phyloP scores from a whole-genome alignment of 306 rosid genomes.

The Rosa lucieae region DNA sequence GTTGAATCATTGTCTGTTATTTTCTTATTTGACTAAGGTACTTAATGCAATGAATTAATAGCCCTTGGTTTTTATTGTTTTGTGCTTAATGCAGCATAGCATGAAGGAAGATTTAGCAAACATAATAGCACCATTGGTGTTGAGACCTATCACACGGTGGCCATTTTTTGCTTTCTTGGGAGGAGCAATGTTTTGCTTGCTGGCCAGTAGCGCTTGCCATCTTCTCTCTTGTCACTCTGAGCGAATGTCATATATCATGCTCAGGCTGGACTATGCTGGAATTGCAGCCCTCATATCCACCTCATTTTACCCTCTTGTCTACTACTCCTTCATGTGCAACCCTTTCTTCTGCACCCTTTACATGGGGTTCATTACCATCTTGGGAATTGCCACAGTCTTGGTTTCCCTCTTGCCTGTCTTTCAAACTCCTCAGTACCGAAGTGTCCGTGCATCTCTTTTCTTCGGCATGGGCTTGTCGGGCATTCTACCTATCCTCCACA shows the following conservation, averaged over 20 bases:
- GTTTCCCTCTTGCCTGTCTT: slow-evolving; percentile 85
- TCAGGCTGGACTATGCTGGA: slow-evolving; percentile 97
- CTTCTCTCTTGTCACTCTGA: slow-evolving; percentile 92
- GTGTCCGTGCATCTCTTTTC: slow-evolving; percentile 78
- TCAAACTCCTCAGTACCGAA: slow-evolving; percentile 76
- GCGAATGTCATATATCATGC: slow-evolving; percentile 80
- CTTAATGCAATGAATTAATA: background rate
- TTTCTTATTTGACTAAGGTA: background rate
- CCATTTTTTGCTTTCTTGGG: slow-evolving; percentile 90
- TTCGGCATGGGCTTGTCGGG: slow-evolving; percentile 89
- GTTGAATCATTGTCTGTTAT: background rate
- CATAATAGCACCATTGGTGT: slow-evolving; percentile 69
- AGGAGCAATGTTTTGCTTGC: slow-evolving; percentile 97
- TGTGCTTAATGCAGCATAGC: slow-evolving; percentile 52
- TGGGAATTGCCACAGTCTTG: slow-evolving; percentile 68
- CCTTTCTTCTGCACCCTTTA: slow-evolving; percentile 91
- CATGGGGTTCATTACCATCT: slow-evolving; percentile 69
- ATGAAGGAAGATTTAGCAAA: slow-evolving; percentile 79
- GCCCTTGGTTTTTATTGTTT: slow-evolving; percentile 13
- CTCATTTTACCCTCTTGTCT: slow-evolving; percentile 91
- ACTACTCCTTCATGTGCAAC: slow-evolving; percentile 94
- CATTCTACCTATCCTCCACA: slow-evolving; percentile 75
- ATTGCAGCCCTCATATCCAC: slow-evolving; percentile 94
- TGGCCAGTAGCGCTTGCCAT: slow-evolving; percentile 89
- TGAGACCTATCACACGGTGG: slow-evolving; percentile 93